A percentile compares a stretch with the other conserved stretches of the same genome.
These are phyloP conservation scores for Gossypium schwendimanii DNA, from an alignment of 441 rosid genomes.

Conservation along the genomic window DNA sequence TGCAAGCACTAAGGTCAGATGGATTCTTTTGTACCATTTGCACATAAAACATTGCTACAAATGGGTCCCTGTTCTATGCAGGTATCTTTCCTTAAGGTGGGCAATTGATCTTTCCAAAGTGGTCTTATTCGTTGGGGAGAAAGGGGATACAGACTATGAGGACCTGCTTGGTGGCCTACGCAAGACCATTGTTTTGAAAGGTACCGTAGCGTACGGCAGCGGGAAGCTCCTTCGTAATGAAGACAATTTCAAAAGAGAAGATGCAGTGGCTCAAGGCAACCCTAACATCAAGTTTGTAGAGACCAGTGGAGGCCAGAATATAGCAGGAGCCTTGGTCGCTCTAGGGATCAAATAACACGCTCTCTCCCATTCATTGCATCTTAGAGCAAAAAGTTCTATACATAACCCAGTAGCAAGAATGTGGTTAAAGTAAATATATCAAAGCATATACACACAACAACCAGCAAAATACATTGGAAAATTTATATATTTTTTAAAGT, in stretches of 20 bases:
- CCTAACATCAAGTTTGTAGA: constrained; percentile 43
- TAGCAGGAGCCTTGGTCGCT: constrained; percentile 41
- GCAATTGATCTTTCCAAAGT: constrained; percentile 60
- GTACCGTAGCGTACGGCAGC: constrained; percentile 48
- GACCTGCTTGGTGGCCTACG: constrained; percentile 66
- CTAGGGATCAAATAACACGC: constrained; percentile 40
- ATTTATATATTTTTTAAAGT: too few species aligned
- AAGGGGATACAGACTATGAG: constrained; percentile 84
- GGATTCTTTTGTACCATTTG: background rate
- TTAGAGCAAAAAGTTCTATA: constrained; percentile 2
- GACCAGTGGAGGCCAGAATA: constrained; percentile 35
- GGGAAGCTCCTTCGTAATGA: constrained; percentile 49
- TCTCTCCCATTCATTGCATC: constrained; percentile 5
- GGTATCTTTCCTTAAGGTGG: constrained; percentile 85
- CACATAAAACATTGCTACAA: background rate
- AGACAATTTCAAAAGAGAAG: constrained; percentile 58
- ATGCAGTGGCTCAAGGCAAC: constrained; percentile 42
- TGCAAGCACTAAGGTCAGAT: constrained; percentile 73
- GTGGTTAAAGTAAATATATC: background rate
- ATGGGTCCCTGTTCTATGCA: constrained; percentile 27
- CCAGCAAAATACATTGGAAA: constrained; percentile 1
- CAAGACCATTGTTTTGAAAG: constrained; percentile 54
- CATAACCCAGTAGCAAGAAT: background rate
- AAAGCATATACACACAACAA: constrained; percentile 10
- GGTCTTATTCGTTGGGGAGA: constrained; percentile 65